These are phyloP conservation scores for Limtongozyma cylindracea DNA, from an alignment of 805 yeast species.

Conservation along the genomic window DNA sequence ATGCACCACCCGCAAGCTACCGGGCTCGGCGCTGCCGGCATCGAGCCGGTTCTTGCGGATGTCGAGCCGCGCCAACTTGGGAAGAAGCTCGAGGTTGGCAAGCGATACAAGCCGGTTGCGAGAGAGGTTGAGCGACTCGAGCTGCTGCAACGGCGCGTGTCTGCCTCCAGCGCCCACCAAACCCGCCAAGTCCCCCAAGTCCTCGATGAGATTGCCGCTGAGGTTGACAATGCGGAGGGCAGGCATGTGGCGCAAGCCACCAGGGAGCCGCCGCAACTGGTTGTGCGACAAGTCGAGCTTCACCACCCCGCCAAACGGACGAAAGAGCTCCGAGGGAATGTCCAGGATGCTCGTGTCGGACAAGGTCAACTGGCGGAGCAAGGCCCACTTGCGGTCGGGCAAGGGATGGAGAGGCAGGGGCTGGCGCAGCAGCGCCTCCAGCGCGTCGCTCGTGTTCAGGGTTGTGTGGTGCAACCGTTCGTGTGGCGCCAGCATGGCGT, in stretches of 20 bases:
- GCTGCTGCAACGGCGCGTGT: slow-evolving; percentile 3
- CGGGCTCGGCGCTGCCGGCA: too few relatives aligned
- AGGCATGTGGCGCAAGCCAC: slow-evolving; percentile 21
- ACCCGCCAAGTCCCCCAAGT: slow-evolving; percentile 10
- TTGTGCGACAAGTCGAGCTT: slow-evolving; percentile 32
- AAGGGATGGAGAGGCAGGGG: slow-evolving; percentile 1
- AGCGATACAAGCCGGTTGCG: slow-evolving; percentile 17
- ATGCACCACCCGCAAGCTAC: too few relatives aligned
- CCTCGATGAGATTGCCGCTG: slow-evolving; percentile 14
- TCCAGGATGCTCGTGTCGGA: slow-evolving; percentile 13
- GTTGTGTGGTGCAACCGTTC: too few relatives aligned
- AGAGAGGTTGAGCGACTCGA: slow-evolving; percentile 22
- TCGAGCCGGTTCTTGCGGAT: slow-evolving; percentile 19
- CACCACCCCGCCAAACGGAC: slow-evolving; percentile 13
- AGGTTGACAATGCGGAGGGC: slow-evolving; percentile 20
- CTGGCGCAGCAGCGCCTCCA: too few relatives aligned
- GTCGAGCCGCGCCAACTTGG: slow-evolving; percentile 21
- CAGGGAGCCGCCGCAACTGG: slow-evolving; percentile 20
- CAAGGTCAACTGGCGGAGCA: slow-evolving; percentile 14
- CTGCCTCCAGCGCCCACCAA: too few relatives aligned
- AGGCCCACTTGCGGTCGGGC: slow-evolving; percentile 13
- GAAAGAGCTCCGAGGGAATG: slow-evolving; percentile 10
- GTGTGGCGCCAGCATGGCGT: too few relatives aligned
- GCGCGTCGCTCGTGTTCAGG: too few relatives aligned
- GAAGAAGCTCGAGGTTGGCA: slow-evolving; percentile 17